Evolutionary conservation across 2,329 filamentous ascomycete genomes (phyloP), one percentile per base, ranked within the genome.

Genomic region (Cercospora citrullina): DNA sequence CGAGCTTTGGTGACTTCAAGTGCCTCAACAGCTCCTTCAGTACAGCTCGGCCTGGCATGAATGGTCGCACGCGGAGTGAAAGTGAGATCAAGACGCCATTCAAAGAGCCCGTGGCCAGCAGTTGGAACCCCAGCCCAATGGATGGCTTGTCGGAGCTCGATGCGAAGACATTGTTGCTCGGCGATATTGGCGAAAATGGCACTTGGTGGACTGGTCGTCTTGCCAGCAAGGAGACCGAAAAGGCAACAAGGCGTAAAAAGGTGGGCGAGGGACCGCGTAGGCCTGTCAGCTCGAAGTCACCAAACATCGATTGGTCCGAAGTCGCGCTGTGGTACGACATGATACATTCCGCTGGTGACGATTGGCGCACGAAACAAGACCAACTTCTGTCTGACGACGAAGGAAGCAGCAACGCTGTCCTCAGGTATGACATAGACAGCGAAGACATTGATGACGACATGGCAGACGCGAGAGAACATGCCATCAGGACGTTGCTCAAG

Each of bases 21-120:
- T 89, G 86, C 70, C 80, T 97, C n/a, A 96, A 95, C 77, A 83
- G 82, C 14, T 94, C 93, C 0, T 97, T 97, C 76, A 81, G 85
- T 42, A 85, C 85, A 1, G 79, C 82, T 57, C 84, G 85, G 57
- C 81, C 81, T 31, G 67, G 67, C 3, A 73, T 76, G 5, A 72
- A 77, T 53, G 79, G 71, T 3, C 71, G 81, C 55, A 77, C 81
- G 42, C 77, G 79, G 9, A 85, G 82, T 72, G 83, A 84, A 70
- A 81, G 80, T 61, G 78, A 79, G 55, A 78, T 80, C 26, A 75
- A 75, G 66, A 79, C 78, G 63, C 63, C 77, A 71, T 71, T 79
- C 28, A 72, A 76, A 14, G 78, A 81, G 70, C 73, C 75, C 8
- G 30, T 33, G 18, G 48, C 60, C 16, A 69, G 70, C 9, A 64